Conservation (phyloP, 805 yeast genomes). For the Saccharomyces paradoxus region DNA sequence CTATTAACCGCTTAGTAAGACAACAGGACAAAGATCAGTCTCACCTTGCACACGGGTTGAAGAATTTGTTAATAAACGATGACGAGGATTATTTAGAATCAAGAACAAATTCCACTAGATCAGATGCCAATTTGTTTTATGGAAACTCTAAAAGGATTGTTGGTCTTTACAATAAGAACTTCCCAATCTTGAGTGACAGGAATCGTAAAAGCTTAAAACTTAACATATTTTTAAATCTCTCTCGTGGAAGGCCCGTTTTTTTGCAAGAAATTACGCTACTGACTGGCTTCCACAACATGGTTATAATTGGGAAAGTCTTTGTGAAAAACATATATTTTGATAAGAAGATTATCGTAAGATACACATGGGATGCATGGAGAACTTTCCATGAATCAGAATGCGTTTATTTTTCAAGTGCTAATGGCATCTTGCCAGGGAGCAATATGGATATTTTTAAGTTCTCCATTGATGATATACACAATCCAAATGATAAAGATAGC, state of each 20-base stretch:
- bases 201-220: constrained; percentile 20
- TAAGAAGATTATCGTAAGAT: constrained; percentile 61
- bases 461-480: constrained; percentile 15
- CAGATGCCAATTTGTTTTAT: neutral
- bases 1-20: neutral
- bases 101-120: neutral
- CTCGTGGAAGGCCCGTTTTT: constrained; percentile 13
- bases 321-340: constrained; percentile 67
- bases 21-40: neutral
- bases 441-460: constrained; percentile 25
- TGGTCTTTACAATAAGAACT: constrained; percentile 25
- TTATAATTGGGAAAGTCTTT: constrained; percentile 62
- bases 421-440: constrained; percentile 15
- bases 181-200: constrained; percentile 19
- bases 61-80: neutral
- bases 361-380: constrained; percentile 72
- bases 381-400: constrained; percentile 37
- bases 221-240: constrained; percentile 21
- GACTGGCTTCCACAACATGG: constrained; percentile 3
- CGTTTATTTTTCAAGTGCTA: constrained; percentile 19
- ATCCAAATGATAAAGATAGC: constrained; percentile 5
- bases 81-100: neutral
- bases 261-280: constrained; percentile 16
- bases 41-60: neutral
- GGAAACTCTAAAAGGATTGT: constrained; percentile 2